Evolutionary conservation across 768 basidiomycete species (phyloP).

Genomic region (Chalciporus sphaerocephalus): DNA sequence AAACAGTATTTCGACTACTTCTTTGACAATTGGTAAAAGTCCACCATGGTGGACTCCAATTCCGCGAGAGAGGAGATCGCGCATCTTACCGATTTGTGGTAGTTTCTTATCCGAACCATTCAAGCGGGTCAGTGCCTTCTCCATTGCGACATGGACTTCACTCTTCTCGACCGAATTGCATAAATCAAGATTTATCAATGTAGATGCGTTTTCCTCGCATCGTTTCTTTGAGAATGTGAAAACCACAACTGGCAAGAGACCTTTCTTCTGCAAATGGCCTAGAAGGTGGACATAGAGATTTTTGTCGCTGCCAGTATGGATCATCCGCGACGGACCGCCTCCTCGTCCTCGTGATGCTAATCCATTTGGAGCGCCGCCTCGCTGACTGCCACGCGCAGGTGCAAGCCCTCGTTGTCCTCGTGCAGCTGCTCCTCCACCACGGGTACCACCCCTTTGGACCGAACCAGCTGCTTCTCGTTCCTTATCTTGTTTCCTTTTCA

Average conservation of each 20-base stretch:
- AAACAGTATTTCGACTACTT: constrained; percentile 95
- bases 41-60: constrained; percentile 99
- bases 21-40: constrained; percentile 93
- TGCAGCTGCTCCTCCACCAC: constrained; percentile 57
- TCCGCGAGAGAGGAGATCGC: constrained; percentile 83
- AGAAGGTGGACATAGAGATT: constrained; percentile 93
- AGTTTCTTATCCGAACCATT: constrained; percentile 92
- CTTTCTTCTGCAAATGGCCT: constrained; percentile 77
- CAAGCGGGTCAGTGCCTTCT: constrained; percentile 83
- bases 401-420: constrained; percentile 45
- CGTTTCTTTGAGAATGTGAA: constrained; percentile 97
- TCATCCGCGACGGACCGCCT: constrained; percentile 49
- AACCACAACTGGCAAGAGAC: constrained; percentile 87
- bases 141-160: constrained; percentile 91
- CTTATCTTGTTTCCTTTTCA: constrained; percentile 94
- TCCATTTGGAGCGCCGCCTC: constrained; percentile 44
- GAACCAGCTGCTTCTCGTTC: constrained; percentile 96
- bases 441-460: constrained; percentile 77
- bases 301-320: constrained; percentile 73
- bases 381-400: constrained; percentile 51
- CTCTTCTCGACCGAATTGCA: constrained; percentile 91
- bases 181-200: constrained; percentile 82
- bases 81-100: constrained; percentile 89
- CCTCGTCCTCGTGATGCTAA: constrained; percentile 35
- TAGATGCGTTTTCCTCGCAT: constrained; percentile 94